phyloP scores from a whole-genome alignment of 352 stramenopile genomes.

The Proteromonas lacertae region DNA sequence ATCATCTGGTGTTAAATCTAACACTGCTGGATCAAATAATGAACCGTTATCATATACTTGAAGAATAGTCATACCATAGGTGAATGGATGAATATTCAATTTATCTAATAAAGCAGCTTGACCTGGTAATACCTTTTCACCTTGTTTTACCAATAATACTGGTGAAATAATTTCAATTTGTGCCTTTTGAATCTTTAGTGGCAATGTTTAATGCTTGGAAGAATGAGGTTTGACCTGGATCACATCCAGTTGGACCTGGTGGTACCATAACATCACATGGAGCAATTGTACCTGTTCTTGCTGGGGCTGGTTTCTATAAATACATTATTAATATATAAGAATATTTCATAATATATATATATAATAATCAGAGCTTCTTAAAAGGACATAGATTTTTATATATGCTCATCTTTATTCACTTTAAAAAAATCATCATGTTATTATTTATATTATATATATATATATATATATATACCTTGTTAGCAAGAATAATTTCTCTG shows the following conservation, averaged over 20 bases:
- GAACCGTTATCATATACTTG: constrained; percentile 92
- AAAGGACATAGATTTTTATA: background rate
- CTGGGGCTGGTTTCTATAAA: constrained; percentile 70
- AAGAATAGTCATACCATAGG: constrained; percentile 81
- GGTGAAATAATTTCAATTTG: constrained; percentile 97
- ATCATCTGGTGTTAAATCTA: constrained; percentile 90
- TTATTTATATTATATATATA: no score
- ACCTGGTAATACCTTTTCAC: constrained; percentile 87
- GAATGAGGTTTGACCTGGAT: constrained; percentile 94
- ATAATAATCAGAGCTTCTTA: constrained; percentile 5
- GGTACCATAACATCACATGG: constrained; percentile 78
- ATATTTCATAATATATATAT: constrained; percentile 38
- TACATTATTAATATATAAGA: no score
- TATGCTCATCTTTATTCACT: background rate
- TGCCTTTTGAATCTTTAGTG: constrained; percentile 97
- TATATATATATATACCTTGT: no score
- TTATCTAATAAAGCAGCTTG: constrained; percentile 89
- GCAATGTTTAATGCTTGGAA: constrained; percentile 96
- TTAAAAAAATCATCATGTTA: constrained; percentile 1
- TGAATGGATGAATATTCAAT: constrained; percentile 93
- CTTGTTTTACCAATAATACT: constrained; percentile 54
- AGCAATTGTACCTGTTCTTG: constrained; percentile 68
- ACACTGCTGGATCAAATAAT: constrained; percentile 84
- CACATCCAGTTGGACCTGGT: constrained; percentile 79
- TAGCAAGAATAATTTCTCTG: constrained; percentile 27